A percentile compares a stretch with the other conserved stretches of the same genome.
These are phyloP conservation scores for Plantago elongata DNA, from an alignment of 257 asterid species.

Conservation along the genomic window DNA sequence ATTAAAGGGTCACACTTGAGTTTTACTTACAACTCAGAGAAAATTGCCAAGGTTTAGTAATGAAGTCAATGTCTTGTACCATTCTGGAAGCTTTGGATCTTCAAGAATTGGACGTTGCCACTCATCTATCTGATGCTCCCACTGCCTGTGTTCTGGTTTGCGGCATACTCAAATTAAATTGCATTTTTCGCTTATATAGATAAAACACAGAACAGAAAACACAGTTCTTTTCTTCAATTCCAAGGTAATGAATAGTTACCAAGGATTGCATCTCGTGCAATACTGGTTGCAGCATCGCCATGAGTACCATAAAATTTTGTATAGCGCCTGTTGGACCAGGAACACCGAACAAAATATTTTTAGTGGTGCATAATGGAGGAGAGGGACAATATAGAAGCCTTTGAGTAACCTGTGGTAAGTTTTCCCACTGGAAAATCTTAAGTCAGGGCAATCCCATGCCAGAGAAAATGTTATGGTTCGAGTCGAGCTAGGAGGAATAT, in stretches of 20 bases:
- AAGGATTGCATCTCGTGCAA: conserved; percentile 65
- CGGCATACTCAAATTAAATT: neutral
- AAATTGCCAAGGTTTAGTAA: conserved; percentile 4
- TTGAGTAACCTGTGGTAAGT: conserved; percentile 58
- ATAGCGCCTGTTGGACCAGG: conserved; percentile 51
- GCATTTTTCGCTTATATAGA: neutral
- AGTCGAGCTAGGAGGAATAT: conserved; percentile 49
- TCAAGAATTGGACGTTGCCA: conserved; percentile 79
- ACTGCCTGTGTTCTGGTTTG: conserved; percentile 26
- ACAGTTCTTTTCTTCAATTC: neutral
- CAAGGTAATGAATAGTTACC: conserved; percentile 34
- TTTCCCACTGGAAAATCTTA: conserved; percentile 68
- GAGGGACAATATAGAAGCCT: neutral
- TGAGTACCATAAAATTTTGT: conserved; percentile 58
- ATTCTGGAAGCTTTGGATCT: conserved; percentile 75
- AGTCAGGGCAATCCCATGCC: conserved; percentile 84
- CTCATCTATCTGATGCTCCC: conserved; percentile 72
- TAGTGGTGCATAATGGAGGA: neutral
- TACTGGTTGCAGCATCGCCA: conserved; percentile 61
- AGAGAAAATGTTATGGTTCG: conserved; percentile 57
- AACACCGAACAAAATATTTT: neutral
- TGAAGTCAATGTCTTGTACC: conserved; percentile 32
- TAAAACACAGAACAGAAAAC: too few species aligned
- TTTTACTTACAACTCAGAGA: conserved; percentile 13
- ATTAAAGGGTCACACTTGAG: conserved; percentile 10